phyloP scores from a whole-genome alignment of 345 rosid species.

The Populus euphratica region DNA sequence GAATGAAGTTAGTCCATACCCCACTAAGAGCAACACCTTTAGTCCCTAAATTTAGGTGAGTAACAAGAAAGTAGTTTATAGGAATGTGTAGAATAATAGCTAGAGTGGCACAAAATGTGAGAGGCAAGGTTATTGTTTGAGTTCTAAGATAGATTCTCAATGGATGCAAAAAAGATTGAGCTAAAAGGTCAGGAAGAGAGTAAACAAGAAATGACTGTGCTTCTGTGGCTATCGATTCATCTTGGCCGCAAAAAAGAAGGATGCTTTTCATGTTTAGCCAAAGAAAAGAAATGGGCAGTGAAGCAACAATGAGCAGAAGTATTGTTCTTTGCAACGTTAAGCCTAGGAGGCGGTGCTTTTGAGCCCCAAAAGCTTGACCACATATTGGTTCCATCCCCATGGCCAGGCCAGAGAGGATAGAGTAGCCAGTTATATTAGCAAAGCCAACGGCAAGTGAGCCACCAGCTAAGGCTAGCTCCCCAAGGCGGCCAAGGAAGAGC shows the following conservation, averaged over 20 bases:
- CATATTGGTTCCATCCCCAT: slow-evolving; percentile 93
- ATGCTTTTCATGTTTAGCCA: slow-evolving; percentile 76
- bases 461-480: slow-evolving; percentile 68
- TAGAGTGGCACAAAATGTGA: slow-evolving; percentile 17
- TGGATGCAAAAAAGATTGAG: slow-evolving; percentile 77
- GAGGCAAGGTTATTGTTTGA: slow-evolving; percentile 46
- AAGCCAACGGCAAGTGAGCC: slow-evolving; percentile 85
- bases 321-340: slow-evolving; percentile 65
- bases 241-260: slow-evolving; percentile 58
- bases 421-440: slow-evolving; percentile 88
- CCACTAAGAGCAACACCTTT: slow-evolving; percentile 73
- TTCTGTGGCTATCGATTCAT: slow-evolving; percentile 46
- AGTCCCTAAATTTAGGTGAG: slow-evolving; percentile 52
- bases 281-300: slow-evolving; percentile 59
- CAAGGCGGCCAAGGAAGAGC: slow-evolving; percentile 70
- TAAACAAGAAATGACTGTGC: slow-evolving; percentile 64
- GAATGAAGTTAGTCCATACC: slow-evolving; percentile 65
- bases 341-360: slow-evolving; percentile 47
- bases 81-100: slow-evolving; percentile 24
- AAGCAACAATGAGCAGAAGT: slow-evolving; percentile 49
- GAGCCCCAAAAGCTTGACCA: slow-evolving; percentile 85
- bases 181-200: slow-evolving; percentile 80
- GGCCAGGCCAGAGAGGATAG: slow-evolving; percentile 81
- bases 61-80: slow-evolving; percentile 40
- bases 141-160: slow-evolving; percentile 74